A percentile compares a stretch with the other conserved stretches of the same genome.
Conservation (phyloP, 345 rosid genomes). For the Hibiscus trionum region DNA sequence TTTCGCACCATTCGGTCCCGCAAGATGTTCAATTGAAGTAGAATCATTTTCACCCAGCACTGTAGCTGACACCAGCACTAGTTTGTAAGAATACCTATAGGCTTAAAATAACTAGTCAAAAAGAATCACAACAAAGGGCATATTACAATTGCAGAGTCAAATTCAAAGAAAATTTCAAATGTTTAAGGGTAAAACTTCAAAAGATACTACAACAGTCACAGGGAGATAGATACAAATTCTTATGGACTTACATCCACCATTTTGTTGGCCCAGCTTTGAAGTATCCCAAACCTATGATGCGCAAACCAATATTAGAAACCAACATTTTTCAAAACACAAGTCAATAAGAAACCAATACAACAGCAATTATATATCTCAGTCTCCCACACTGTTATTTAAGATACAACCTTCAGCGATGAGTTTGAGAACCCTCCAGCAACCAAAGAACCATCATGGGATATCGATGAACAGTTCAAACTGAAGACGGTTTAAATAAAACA, state of each 20-base stretch:
- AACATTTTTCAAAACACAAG: not conserved
- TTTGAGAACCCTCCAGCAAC: slow-evolving; percentile 96
- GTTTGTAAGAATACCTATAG: slow-evolving; percentile 13
- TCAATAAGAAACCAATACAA: slow-evolving; percentile 10
- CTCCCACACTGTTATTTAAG: not conserved
- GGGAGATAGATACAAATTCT: not conserved
- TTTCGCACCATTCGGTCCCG: slow-evolving; percentile 42
- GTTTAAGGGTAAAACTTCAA: not conserved
- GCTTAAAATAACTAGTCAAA: not conserved
- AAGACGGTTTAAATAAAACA: slow-evolving; percentile 3
- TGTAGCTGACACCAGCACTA: slow-evolving; percentile 41
- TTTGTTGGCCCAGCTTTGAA: slow-evolving; percentile 84
- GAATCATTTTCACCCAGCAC: slow-evolving; percentile 64
- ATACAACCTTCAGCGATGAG: slow-evolving; percentile 76
- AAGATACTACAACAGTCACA: not conserved
- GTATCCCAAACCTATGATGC: slow-evolving; percentile 85
- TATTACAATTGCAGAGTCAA: not conserved
- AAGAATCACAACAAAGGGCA: not conserved
- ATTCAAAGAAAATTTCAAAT: not conserved
- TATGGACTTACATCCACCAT: slow-evolving; percentile 44
- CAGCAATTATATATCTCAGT: not conserved
- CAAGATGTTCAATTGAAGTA: slow-evolving; percentile 37
- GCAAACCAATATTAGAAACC: slow-evolving; percentile 22
- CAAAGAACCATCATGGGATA: slow-evolving; percentile 96
- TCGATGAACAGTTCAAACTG: slow-evolving; percentile 82